Conservation (phyloP, 2,329 filamentous ascomycete genomes). For the Colletotrichum cereale region DNA sequence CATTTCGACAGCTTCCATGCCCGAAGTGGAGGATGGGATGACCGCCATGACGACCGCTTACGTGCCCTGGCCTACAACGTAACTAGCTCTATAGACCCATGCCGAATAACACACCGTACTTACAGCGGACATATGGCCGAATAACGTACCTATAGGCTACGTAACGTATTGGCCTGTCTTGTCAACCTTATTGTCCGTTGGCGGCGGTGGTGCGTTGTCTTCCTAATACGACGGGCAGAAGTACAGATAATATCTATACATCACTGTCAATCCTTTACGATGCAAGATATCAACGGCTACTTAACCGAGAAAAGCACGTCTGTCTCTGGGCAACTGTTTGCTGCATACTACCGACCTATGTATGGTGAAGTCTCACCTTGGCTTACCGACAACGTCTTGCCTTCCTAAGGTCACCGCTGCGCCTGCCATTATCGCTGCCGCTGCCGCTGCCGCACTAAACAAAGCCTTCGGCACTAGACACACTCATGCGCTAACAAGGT, state of each 20-base stretch:
- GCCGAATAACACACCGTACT: neutral
- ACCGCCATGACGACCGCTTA: neutral
- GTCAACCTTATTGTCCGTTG: neutral
- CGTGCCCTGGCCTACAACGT: neutral
- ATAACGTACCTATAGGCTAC: too few relatives aligned
- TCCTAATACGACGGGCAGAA: neutral
- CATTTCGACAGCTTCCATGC: conserved; percentile 24
- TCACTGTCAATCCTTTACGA: neutral
- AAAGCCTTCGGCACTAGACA: neutral
- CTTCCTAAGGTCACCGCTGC: too few relatives aligned
- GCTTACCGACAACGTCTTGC: neutral
- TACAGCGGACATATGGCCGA: neutral
- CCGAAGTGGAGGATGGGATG: neutral
- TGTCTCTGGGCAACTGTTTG: neutral
- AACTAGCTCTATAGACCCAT: neutral
- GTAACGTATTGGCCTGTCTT: neutral
- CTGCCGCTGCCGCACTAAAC: neutral
- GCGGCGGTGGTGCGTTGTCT: neutral
- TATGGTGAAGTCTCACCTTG: neutral
- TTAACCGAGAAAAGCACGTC: neutral
- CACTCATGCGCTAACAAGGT: conserved; percentile 11
- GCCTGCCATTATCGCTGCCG: neutral
- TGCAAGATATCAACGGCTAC: neutral
- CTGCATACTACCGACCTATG: neutral
- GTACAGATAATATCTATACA: neutral